A percentile compares a stretch with the other conserved stretches of the same genome.
Conservation (phyloP, 345 rosid species). For the Populus alba region DNA sequence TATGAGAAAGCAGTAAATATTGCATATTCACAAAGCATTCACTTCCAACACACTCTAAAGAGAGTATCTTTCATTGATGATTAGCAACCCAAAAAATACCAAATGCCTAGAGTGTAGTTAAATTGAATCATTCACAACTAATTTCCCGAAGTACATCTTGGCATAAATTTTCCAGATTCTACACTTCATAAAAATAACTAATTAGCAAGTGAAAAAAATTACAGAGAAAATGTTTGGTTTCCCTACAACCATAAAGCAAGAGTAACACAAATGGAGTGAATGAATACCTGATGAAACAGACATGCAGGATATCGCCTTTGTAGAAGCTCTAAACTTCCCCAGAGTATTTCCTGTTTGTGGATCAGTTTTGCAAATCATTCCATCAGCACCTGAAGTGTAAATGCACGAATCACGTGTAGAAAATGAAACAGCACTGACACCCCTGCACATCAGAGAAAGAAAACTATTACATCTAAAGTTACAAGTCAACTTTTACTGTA, state of each 20-base stretch:
- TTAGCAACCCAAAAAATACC: neutral
- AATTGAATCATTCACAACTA: neutral
- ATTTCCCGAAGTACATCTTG: neutral
- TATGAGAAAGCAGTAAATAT: conserved; percentile 10
- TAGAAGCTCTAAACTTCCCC: conserved; percentile 68
- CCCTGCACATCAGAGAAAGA: conserved; percentile 50
- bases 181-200: neutral
- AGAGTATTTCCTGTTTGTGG: conserved; percentile 61
- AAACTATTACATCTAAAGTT: neutral
- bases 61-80: neutral
- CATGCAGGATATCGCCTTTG: conserved; percentile 68
- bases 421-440: conserved; percentile 78
- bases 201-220: neutral
- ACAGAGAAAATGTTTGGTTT: neutral
- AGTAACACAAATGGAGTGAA: conserved; percentile 1
- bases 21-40: neutral
- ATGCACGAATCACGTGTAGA: conserved; percentile 50
- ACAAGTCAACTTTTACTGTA: neutral
- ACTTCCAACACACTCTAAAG: neutral
- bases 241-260: conserved; percentile 5
- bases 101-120: neutral
- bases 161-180: neutral
- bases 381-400: conserved; percentile 87
- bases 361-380: conserved; percentile 85
- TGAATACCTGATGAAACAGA: conserved; percentile 70